Percentiles rank a stretch among this genome's conserved stretches.
phyloP scores from a whole-genome alignment of 495 filamentous ascomycete genomes.

The Rusavskia elegans region DNA sequence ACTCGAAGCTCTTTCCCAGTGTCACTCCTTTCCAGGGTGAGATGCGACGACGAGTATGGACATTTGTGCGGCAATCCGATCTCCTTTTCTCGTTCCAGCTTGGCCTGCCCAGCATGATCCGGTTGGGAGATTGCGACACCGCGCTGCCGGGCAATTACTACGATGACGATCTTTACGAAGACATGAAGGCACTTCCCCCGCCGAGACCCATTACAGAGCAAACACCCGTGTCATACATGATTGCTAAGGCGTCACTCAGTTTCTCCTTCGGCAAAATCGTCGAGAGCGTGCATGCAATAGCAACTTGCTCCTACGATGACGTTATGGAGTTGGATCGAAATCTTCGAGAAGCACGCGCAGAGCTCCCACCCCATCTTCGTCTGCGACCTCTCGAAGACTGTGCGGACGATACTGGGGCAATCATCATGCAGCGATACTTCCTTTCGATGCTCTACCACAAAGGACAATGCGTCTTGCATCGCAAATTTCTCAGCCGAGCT shows the following conservation, averaged over 20 bases:
- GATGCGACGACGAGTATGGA: conserved; percentile 82
- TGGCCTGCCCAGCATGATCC: conserved; percentile 80
- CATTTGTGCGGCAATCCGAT: conserved; percentile 65
- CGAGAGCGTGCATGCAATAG: conserved; percentile 26
- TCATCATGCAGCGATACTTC: conserved; percentile 71
- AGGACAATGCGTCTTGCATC: conserved; percentile 65
- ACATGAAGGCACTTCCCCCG: conserved; percentile 58
- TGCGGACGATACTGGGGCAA: conserved; percentile 54
- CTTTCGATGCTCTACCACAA: conserved; percentile 75
- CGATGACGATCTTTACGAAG: conserved; percentile 82
- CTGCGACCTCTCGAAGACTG: conserved; percentile 54
- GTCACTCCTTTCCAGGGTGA: conserved; percentile 82
- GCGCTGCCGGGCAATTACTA: conserved; percentile 78
- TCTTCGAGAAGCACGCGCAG: conserved; percentile 49
- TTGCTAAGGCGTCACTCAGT: conserved; percentile 55
- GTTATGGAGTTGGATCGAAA: conserved; percentile 58
- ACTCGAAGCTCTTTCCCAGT: conserved; percentile 67
- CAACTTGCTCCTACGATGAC: conserved; percentile 54
- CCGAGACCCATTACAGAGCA: conserved; percentile 59
- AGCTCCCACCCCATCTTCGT: conserved; percentile 53
- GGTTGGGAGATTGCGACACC: conserved; percentile 67
- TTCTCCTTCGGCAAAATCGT: conserved; percentile 45
- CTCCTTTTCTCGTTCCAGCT: conserved; percentile 82
- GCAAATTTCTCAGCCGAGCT: conserved; percentile 60
- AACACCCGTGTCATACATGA: conserved; percentile 81